Base-by-base conservation (phyloP, 2,329 filamentous ascomycete species). In the Mycogone perniciosa region DNA sequence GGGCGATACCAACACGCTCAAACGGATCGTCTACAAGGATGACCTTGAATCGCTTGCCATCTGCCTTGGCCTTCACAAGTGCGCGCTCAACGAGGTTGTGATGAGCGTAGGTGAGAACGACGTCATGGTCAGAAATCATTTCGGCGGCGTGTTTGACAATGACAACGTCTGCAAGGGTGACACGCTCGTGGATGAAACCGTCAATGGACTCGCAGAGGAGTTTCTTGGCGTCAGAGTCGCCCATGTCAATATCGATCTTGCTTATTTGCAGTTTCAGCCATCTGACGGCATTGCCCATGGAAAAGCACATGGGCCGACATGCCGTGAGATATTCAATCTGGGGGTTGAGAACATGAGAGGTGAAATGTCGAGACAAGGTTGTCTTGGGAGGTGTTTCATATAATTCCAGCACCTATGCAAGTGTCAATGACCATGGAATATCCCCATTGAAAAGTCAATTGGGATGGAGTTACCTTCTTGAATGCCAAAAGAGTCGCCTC, bases 271-370 rank as follows among this genome's bases (percentile, higher is more conserved):
- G 82, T 74, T 99, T 99, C 45, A 99, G 79, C 77, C 90, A 92
- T 49, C 93, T 83, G 64, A 99, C 95, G 34, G 90, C 90, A 67
- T 97, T 99, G 54, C 93, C 93, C 85, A 97, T 96, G 55, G 89
- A 89, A 69, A 96, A 93, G 58, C 89, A 95, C 71, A 99, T 88
- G 33, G 93, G 91, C n/a, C 93, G 85, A 64, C 91, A 96, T 59
- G 89, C 89, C 54, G 89, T 88, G 54, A 99, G 80, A 64, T 95
- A 96, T 57, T 95, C 90, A 63, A 99, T 96, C 70, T 99, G 93
- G 35, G 91, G 89, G 62, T 90, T 93, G 53, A 99, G 82, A 57
- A 89, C 84, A 68, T 97, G 89, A 8, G 88, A 87, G 31, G 89
- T 93, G 61, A 99, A 84, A 72, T 99, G 91, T 33, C 93, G 85